Evolutionary conservation across 1,284 basidiomycete species (phyloP), one percentile per base, ranked within the genome.

Genomic region (Afroboletus lepidellus): DNA sequence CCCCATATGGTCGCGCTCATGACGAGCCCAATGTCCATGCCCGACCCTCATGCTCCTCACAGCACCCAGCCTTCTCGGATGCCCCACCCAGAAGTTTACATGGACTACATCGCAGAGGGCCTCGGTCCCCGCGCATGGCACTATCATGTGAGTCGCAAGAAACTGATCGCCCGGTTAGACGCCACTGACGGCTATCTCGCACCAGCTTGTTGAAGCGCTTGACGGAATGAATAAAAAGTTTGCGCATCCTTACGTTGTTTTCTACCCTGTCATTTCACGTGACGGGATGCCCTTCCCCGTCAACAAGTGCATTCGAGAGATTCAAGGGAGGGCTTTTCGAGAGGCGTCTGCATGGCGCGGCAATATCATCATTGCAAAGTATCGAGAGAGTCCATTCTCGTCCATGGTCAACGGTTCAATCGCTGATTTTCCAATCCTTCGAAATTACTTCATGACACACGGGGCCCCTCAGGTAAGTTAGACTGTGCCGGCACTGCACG

Each of bases 21-120:
- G 81, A 85, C 63, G 45, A 87, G 84, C 66, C 78, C 81, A 7
- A 77, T 83, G 70, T 70, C 76, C 50, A 63, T 73, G 46, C 72
- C 74, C 12, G 73, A 74, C 50, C 77, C 77, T 43, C 76, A 77
- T 56, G 72, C 72, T 2, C 70, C 71, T 11, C 75, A 77, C 48
- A 69, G 72, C 30, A 60, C 67, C 51, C 67, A 53, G 55, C 68
- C 65, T 68, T 61, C 78, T 44, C 80, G 84, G 45, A 79, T 87
- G 74, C 88, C 88, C 1, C 88, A 90, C 68, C 88, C 89, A 9
- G 86, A 90, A 66, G 79, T 88, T 33, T 81, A 85, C 63, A 91
- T 91, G 87, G 87, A 91, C 67, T 88, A 85, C 69, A 84, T 90
- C 60, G 85, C 85, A 59, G 85, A 90, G 67, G 77, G 79, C 50